Conservation (phyloP, 2,329 filamentous ascomycete genomes). For the Cytospora leucostoma region DNA sequence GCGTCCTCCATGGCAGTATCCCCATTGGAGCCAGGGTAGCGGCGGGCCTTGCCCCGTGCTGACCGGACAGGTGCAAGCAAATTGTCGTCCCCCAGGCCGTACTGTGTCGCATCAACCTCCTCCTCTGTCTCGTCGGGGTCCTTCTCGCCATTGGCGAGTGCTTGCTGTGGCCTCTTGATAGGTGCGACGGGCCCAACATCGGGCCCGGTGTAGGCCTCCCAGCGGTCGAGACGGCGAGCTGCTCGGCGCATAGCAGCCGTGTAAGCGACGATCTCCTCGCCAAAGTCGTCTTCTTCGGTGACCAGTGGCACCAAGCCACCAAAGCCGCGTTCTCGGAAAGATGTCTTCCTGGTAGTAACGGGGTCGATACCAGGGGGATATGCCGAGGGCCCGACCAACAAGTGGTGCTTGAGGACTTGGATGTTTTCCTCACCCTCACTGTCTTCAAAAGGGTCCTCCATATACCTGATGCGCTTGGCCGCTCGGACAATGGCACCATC, state of each 20-base stretch:
- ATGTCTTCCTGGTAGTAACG: conserved; percentile 30
- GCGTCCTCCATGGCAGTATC: conserved; percentile 49
- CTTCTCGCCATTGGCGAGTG: conserved; percentile 33
- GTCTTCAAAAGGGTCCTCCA: conserved; percentile 59
- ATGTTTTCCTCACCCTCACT: conserved; percentile 60
- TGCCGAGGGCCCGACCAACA: conserved; percentile 28
- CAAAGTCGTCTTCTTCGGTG: conserved; percentile 70
- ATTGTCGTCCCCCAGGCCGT: conserved; percentile 27
- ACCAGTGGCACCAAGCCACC: conserved; percentile 65
- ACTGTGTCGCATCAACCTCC: conserved; percentile 33
- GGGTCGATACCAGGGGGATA: conserved; percentile 26
- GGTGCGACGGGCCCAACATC: conserved; percentile 50
- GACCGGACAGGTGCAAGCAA: conserved; percentile 13
- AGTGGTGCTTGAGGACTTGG: conserved; percentile 36
- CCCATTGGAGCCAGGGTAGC: conserved; percentile 38
- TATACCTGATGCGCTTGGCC: conserved; percentile 61
- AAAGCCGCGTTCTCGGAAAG: conserved; percentile 59
- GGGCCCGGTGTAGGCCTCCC: conserved; percentile 56
- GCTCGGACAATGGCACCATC: conserved; percentile 70
- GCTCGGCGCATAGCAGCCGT: conserved; percentile 66
- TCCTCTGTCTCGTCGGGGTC: conserved; percentile 39
- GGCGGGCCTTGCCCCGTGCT: conserved; percentile 16
- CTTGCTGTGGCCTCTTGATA: conserved; percentile 43
- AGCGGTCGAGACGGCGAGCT: conserved; percentile 67
- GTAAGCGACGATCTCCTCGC: conserved; percentile 70